Evolutionary conservation across 306 rosid species (phyloP), one percentile per base, ranked within the genome.

Genomic region (Citrullus colocynthis): DNA sequence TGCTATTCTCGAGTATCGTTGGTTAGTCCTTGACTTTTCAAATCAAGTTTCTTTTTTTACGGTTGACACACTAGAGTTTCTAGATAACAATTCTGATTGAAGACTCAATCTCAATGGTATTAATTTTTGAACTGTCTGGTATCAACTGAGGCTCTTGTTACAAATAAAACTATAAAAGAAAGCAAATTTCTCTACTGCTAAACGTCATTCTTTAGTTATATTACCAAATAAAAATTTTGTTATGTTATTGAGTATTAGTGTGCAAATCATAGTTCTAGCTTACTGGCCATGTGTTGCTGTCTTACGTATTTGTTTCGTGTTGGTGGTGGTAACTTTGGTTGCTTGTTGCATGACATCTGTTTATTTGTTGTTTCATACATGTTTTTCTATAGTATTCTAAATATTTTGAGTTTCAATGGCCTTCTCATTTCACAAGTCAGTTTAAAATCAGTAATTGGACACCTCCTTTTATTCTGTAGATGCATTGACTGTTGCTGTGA

Each of bases 401-500:
- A 73, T 51, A 42, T 16, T 28, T 48, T 8, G 30, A 49, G 15
- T 51, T 73, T 73, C 44, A 49, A 32, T 51, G 61, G 30, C 20
- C 61, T 30, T 30, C 13, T 73, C 61, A 51, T 73, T 49, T 49
- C 28, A 28, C 28, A 15, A 51, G 9, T 72, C 42, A 42, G 21
- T 72, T 72, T 73, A 28, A 51, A 73, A 49, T 51, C 9, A 51
- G 60, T 74, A 49, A 45, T 48, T 24, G 11, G 16, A 21, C 51
- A 2, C 72, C 52, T 17, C 32, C 12, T 49, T 81, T 75, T 69
- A 18, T 79, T 81, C 81, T 81, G 69, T 69, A 95, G 97, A 95
- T 87, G 83, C 91, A 71, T 80, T 92, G 73, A 88, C 90, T 77
- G 95, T 92, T 85, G 97, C 93, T 80, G 96, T 95, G 76, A 95